phyloP scores from a whole-genome alignment of 78 protist species.

The Protostelium mycophagum region DNA sequence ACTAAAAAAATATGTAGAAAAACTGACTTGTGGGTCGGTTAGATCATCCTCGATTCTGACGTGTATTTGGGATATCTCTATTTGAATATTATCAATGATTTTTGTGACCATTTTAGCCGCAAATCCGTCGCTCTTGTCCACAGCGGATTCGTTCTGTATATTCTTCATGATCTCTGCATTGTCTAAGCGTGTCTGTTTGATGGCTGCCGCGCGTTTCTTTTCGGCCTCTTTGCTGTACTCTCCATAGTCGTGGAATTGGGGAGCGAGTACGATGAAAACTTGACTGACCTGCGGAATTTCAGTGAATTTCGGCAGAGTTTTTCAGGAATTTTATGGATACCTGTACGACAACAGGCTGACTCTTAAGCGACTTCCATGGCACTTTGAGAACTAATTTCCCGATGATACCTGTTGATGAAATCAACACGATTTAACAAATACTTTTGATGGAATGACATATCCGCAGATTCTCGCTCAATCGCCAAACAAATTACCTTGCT shows the following conservation, averaged over 20 bases:
- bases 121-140: constrained; percentile 3
- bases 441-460: no score
- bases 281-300: not conserved
- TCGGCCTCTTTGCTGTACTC: constrained; percentile 43
- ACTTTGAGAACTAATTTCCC: constrained; percentile 55
- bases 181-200: constrained; percentile 27
- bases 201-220: constrained; percentile 14
- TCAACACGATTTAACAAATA: not conserved
- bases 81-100: constrained; percentile 59
- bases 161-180: constrained; percentile 52
- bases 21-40: not conserved
- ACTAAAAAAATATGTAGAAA: not conserved
- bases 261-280: constrained; percentile 21
- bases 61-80: constrained; percentile 42
- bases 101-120: constrained; percentile 37
- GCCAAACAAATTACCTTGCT: not conserved
- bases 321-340: constrained; percentile 29
- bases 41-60: constrained; percentile 41
- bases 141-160: constrained; percentile 14
- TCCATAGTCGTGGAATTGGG: constrained; percentile 22
- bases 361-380: constrained; percentile 69
- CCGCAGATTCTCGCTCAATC: no score
- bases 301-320: not conserved
- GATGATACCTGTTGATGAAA: constrained; percentile 35
- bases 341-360: constrained; percentile 60